Percentiles rank a stretch among this genome's conserved stretches.
Conservation (phyloP, 192 early-diverging fungal genomes). For the Coemansia sp. region DNA sequence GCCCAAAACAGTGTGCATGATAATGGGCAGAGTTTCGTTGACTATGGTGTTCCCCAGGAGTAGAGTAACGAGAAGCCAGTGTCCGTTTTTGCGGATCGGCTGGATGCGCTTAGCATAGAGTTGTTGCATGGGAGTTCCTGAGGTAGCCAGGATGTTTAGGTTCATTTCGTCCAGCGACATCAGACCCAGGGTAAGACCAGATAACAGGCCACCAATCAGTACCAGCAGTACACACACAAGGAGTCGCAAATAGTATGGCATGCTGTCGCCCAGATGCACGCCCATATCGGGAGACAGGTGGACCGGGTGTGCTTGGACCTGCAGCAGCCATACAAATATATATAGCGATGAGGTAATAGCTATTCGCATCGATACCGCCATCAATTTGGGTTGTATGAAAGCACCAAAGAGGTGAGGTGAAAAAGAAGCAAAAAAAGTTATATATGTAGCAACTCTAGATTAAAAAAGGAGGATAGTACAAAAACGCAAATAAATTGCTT, state of each 20-base stretch:
- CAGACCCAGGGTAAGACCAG: slow-evolving; percentile 65
- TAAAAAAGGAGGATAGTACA: neutral
- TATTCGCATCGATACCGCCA: slow-evolving; percentile 4
- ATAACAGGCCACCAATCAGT: slow-evolving; percentile 74
- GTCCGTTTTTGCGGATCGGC: slow-evolving; percentile 84
- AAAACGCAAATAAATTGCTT: neutral
- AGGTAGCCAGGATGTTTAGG: slow-evolving; percentile 74
- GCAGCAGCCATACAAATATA: too few relatives aligned
- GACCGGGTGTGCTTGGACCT: too few relatives aligned
- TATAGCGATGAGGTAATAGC: neutral
- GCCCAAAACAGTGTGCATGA: slow-evolving; percentile 72
- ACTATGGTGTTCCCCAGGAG: slow-evolving; percentile 90
- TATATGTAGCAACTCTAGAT: too few relatives aligned
- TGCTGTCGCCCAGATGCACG: slow-evolving; percentile 41
- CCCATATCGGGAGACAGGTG: too few relatives aligned
- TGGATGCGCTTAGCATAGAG: slow-evolving; percentile 75
- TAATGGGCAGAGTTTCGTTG: slow-evolving; percentile 90
- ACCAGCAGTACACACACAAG: slow-evolving; percentile 60
- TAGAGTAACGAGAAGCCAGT: slow-evolving; percentile 92
- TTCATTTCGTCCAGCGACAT: slow-evolving; percentile 86
- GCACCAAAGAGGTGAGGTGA: neutral
- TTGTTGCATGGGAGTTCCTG: slow-evolving; percentile 66
- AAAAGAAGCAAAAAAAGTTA: too few relatives aligned
- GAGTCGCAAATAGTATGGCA: slow-evolving; percentile 52
- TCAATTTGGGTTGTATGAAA: too few relatives aligned